Evolutionary conservation across 139 green algal genomes (phyloP), one percentile per base, ranked within the genome.

Genomic region (Chlorella vulgaris): DNA sequence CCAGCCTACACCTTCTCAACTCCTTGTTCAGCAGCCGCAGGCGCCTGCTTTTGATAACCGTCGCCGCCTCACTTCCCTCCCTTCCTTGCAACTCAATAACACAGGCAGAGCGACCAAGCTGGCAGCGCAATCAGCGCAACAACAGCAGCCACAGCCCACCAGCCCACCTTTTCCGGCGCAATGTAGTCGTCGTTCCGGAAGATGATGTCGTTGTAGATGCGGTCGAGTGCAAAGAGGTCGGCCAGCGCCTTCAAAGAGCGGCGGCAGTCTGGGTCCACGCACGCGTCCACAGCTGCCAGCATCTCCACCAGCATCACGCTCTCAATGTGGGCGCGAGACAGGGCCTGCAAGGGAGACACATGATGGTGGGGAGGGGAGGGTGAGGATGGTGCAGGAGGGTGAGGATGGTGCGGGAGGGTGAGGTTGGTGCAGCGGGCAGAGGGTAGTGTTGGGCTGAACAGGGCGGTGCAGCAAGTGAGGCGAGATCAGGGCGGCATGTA

Each of bases 111-210:
- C n/a, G n/a, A n/a, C n/a, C n/a, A n/a, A n/a, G n/a, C n/a, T n/a
- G n/a, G n/a, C n/a, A n/a, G n/a, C n/a, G n/a, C n/a, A n/a, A n/a
- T n/a, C n/a, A n/a, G n/a, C n/a, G n/a, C n/a, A n/a, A n/a, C n/a
- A n/a, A n/a, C n/a, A n/a, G n/a, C 47, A 43, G 29, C 7, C 4
- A 7, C 39, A 18, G 21, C 21, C 39, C 68, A 38, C 40, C 3
- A 4, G 19, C 55, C 38, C 55, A 80, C 74, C 74, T 96, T 97
- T 68, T 92, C 84, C 43, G 92, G 90, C 19, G 92, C 91, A n/a
- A 97, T 89, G 76, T 93, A 94, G 81, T 97, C 93, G 51, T 95
- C 90, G 69, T 97, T 95, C 42, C 91, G 84, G 80, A 92, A 92
- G 58, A 92, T 62, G 61, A 93, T 88, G 85, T 97, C 93, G 7